Conservation (phyloP, 441 rosid species). For the Erodium moschatum region DNA sequence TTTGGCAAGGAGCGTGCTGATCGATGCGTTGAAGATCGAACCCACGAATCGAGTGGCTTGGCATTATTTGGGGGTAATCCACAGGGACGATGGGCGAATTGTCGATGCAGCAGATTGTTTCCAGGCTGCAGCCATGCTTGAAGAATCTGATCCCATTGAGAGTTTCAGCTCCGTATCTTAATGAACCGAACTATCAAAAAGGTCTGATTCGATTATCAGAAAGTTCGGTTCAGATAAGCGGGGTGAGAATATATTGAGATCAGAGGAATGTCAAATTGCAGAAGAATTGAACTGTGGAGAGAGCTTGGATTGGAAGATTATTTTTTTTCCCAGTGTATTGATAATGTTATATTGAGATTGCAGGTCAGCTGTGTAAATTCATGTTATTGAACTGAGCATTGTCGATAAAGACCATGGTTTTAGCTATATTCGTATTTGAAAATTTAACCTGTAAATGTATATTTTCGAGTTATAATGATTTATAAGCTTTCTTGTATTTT, state of each 20-base stretch:
- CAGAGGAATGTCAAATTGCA: not conserved
- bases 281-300: not conserved
- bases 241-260: no score
- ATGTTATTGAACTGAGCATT: constrained; percentile 7
- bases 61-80: constrained; percentile 76
- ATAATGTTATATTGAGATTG: not conserved
- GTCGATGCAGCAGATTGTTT: constrained; percentile 88
- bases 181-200: not conserved
- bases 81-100: constrained; percentile 64
- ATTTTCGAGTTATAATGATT: no score
- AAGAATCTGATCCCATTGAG: constrained; percentile 78
- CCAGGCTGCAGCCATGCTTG: constrained; percentile 91
- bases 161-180: constrained; percentile 57
- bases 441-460: not conserved
- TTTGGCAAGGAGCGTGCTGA: constrained; percentile 66
- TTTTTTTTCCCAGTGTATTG: not conserved
- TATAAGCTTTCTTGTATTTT: no score
- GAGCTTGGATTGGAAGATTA: constrained; percentile 1
- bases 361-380: constrained; percentile 6
- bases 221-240: no score
- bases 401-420: not conserved
- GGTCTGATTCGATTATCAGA: not conserved
- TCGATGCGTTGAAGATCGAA: constrained; percentile 82
- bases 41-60: constrained; percentile 79
- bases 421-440: not conserved